Conservation (phyloP, 257 asterid genomes). For the Cruciata laevipes region DNA sequence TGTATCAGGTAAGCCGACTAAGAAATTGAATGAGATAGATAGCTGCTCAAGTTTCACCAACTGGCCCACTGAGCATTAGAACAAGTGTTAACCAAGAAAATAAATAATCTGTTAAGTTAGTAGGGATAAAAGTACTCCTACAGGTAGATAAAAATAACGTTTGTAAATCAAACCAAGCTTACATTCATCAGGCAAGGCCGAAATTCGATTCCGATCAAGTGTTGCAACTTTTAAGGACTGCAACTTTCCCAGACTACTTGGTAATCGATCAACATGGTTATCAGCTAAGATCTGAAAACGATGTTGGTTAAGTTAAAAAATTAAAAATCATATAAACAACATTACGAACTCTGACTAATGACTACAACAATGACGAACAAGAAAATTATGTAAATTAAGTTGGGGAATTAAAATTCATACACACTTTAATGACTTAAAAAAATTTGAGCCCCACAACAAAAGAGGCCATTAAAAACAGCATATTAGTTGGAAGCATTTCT, state of each 20-base stretch:
- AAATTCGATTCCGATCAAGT: slow-evolving; percentile 70
- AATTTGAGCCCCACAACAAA: neutral
- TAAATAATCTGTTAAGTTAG: neutral
- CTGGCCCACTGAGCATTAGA: slow-evolving; percentile 76
- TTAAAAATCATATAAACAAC: neutral
- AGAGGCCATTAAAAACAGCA: neutral
- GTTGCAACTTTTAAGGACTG: slow-evolving; percentile 72
- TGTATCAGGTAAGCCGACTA: slow-evolving; percentile 71
- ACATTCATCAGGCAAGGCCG: slow-evolving; percentile 91
- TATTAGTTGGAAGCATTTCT: neutral
- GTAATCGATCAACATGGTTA: slow-evolving; percentile 71
- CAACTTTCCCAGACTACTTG: slow-evolving; percentile 85
- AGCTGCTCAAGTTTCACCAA: slow-evolving; percentile 88
- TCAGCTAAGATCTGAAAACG: slow-evolving; percentile 71
- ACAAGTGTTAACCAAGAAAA: slow-evolving; percentile 4
- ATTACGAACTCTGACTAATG: neutral
- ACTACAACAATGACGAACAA: neutral
- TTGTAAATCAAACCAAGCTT: slow-evolving; percentile 26
- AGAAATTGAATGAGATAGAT: slow-evolving; percentile 61
- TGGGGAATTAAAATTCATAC: neutral
- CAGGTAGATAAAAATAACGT: slow-evolving; percentile 12
- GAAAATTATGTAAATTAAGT: neutral
- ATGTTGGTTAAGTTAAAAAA: neutral
- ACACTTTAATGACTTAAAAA: neutral
- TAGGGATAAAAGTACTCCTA: neutral